Evolutionary conservation across 495 filamentous ascomycete genomes (phyloP), one percentile per base, ranked within the genome.

Genomic region (Daldinia loculata): DNA sequence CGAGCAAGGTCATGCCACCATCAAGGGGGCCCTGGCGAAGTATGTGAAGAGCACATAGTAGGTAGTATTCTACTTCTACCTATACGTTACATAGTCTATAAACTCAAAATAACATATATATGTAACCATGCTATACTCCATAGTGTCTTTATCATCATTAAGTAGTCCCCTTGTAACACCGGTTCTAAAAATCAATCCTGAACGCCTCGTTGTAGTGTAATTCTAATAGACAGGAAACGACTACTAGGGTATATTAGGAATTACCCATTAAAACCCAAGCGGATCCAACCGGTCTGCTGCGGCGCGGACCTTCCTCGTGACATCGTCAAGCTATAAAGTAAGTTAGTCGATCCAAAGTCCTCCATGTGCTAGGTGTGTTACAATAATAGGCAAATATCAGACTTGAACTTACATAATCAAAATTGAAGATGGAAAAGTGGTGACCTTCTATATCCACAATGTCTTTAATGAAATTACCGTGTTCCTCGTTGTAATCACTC

Each of bases 391-490:
- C 15, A 15, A 11, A 17, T 6, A 24, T n/a, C 0, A n/a, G 3
- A 41, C 9, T 17, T 6, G 17, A 30, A 70, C 75, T 68, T 56
- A 84, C 64, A 9, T 74, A 60, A 19, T 75, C 63, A 3, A 61
- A 55, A 4, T 63, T 45, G 30, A 84, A 85, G 30, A 85, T 76
- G 51, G 73, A 79, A 61, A 80, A 85, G 57, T 85, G 83, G 51
- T 85, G 78, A 0, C 81, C 80, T 0, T 80, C 76, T 2, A 84
- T 62, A 2, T 82, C 77, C 15, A 80, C 52, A 2, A 84, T 68
- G 6, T 78, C 63, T 27, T 58, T 72, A 32, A 85, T 78, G 51
- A 83, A 70, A 1, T 65, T 64, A 19, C 69, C 68, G 1, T 75
- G 57, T 26, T 71, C 55, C 17, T 69, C 34, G 52, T 41, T 53